Evolutionary conservation across 1,284 basidiomycete species (phyloP).

Genomic region (Gastroboletus turbinatus): DNA sequence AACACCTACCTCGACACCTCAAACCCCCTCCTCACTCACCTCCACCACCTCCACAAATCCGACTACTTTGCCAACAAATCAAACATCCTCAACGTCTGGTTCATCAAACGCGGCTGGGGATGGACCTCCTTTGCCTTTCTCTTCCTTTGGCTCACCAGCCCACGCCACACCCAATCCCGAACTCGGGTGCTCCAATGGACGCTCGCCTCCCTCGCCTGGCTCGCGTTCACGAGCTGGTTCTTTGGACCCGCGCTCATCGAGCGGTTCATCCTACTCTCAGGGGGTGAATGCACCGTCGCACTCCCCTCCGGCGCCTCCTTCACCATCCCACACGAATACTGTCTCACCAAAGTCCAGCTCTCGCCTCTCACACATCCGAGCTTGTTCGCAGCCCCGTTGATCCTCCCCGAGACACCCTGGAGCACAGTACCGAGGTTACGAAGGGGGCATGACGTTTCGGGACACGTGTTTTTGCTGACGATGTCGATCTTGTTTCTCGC

Average conservation of each 20-base stretch:
- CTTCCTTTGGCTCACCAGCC: constrained; percentile 54
- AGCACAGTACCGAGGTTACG: constrained; percentile 55
- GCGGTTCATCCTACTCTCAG: constrained; percentile 72
- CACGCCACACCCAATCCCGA: constrained; percentile 42
- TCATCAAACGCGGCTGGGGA: constrained; percentile 91
- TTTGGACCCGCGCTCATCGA: constrained; percentile 86
- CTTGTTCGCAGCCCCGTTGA: constrained; percentile 53
- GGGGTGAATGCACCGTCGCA: constrained; percentile 77
- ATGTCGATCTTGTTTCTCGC: constrained; percentile 80
- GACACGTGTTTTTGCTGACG: constrained; percentile 91
- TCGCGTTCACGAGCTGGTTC: constrained; percentile 85
- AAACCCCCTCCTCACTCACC: constrained; percentile 62
- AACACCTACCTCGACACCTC: constrained; percentile 68
- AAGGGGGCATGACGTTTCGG: constrained; percentile 91
- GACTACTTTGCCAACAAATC: constrained; percentile 82
- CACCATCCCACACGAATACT: constrained; percentile 59
- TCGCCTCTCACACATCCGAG: constrained; percentile 62
- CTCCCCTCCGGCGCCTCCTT: constrained; percentile 58
- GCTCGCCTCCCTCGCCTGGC: constrained; percentile 71
- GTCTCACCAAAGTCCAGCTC: constrained; percentile 51
- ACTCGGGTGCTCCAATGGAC: constrained; percentile 56
- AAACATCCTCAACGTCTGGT: constrained; percentile 81
- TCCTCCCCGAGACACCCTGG: constrained; percentile 45
- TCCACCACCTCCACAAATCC: constrained; percentile 63
- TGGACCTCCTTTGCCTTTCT: constrained; percentile 82